phyloP scores from a whole-genome alignment of 257 asterid species.

The Solanum raphanifolium region DNA sequence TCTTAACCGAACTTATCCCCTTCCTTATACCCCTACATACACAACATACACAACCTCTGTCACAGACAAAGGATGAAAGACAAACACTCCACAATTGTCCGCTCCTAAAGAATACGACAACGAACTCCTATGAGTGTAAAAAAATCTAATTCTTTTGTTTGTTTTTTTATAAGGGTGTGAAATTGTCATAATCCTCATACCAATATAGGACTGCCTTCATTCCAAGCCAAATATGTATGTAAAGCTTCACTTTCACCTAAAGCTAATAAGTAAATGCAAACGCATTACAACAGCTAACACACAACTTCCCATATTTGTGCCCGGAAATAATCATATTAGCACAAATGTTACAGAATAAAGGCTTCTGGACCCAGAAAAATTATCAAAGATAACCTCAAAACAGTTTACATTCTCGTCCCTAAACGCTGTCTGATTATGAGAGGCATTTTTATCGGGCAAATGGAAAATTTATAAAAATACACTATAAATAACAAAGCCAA shows the following conservation, averaged over 20 bases:
- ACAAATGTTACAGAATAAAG: not conserved
- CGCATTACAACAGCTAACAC: not conserved
- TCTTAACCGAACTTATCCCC: not conserved
- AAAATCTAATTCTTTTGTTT: not conserved
- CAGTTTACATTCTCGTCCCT: not conserved
- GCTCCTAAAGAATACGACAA: not conserved
- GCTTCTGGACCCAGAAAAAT: not conserved
- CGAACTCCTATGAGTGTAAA: not conserved
- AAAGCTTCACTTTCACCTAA: not conserved
- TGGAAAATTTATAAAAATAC: not conserved
- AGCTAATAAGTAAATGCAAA: not conserved
- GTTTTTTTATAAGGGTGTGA: not conserved
- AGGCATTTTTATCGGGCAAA: not conserved
- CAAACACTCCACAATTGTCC: not conserved
- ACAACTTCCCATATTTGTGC: not conserved
- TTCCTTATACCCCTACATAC: not conserved
- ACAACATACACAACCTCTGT: not conserved
- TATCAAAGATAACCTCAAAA: not conserved
- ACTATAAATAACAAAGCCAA: not conserved
- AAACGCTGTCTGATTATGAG: not conserved
- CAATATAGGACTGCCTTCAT: not conserved
- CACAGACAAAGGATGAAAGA: not conserved
- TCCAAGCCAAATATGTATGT: not conserved
- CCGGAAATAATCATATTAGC: not conserved
- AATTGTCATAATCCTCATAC: not conserved